Percentiles rank a stretch among this genome's conserved stretches.
Evolutionary conservation across 169 alveolate species (phyloP).

Genomic region (Miamiensis avidus): DNA sequence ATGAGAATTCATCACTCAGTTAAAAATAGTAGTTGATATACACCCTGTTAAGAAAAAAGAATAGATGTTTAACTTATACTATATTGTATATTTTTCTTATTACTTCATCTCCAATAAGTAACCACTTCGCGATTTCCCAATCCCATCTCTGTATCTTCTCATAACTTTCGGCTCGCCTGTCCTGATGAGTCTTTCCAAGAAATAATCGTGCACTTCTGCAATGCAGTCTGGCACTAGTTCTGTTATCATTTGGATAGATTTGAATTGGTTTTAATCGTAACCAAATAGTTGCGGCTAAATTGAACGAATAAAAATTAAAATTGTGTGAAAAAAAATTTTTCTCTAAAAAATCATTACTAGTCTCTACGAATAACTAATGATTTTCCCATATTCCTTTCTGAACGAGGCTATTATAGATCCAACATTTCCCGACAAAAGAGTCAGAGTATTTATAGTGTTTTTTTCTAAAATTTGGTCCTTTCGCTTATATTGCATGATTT

Average conservation of each 20-base stretch:
- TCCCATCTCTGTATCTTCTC: constrained; percentile 9
- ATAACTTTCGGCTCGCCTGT: constrained; percentile 14
- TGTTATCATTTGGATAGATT: not conserved
- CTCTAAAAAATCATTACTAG: constrained; percentile 1
- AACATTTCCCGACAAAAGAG: constrained; percentile 20
- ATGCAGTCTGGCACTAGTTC: constrained; percentile 7
- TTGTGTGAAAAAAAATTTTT: not conserved
- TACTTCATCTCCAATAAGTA: constrained; percentile 11
- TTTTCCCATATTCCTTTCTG: not conserved
- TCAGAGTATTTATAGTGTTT: not conserved
- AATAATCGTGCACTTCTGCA: constrained; percentile 4
- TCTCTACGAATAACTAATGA: no score
- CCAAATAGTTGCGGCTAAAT: not conserved
- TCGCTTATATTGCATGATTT: not conserved
- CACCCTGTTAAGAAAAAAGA: no score
- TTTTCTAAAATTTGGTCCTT: not conserved
- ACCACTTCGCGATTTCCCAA: not conserved
- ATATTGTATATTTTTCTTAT: no score
- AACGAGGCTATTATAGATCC: constrained; percentile 17
- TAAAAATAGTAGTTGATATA: constrained; percentile 14
- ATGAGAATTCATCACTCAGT: constrained; percentile 15
- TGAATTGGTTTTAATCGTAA: not conserved
- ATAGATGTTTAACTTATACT: no score
- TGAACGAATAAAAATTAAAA: not conserved
- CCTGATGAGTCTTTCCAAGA: constrained; percentile 3